Conservation (phyloP, 169 alveolate species). For the Plasmodium reichenowi region DNA sequence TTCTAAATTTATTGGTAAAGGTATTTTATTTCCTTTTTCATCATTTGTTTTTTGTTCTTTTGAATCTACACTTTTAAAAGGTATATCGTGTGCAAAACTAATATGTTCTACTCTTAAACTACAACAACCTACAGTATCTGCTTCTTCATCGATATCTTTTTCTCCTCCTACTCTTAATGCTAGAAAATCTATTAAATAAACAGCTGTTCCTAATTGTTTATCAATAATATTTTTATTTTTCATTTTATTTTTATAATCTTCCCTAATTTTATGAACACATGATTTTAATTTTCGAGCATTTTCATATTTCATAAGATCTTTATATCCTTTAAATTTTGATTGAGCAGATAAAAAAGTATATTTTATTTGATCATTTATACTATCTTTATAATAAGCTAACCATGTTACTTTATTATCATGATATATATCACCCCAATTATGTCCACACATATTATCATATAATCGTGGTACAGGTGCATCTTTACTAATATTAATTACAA, state of each 20-base stretch:
- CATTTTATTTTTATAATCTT: slow-evolving; percentile 93
- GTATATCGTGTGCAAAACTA: slow-evolving; percentile 82
- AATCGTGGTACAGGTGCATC: slow-evolving; percentile 98
- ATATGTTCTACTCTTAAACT: slow-evolving; percentile 98
- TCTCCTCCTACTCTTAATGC: slow-evolving; percentile 99
- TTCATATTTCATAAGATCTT: slow-evolving; percentile 96
- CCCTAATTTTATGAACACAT: slow-evolving; percentile 91
- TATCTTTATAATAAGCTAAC: slow-evolving; percentile 96
- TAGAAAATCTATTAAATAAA: slow-evolving; percentile 97
- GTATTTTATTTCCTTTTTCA: slow-evolving; percentile 61
- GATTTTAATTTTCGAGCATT: slow-evolving; percentile 95
- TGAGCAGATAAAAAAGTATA: slow-evolving; percentile 96
- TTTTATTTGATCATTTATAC: slow-evolving; percentile 93
- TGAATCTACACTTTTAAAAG: slow-evolving; percentile 34
- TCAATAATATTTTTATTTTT: slow-evolving; percentile 85
- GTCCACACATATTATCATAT: slow-evolving; percentile 94
- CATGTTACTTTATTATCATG: slow-evolving; percentile 97
- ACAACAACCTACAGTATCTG: slow-evolving; percentile 99
- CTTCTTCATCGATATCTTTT: slow-evolving; percentile 98
- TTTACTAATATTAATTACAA: slow-evolving; percentile 94
- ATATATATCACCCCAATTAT: slow-evolving; percentile 96
- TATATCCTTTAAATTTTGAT: slow-evolving; percentile 96
- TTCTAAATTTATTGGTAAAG: slow-evolving; percentile 43
- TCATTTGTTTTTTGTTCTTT: slow-evolving; percentile 52
- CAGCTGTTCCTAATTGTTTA: slow-evolving; percentile 97